Evolutionary conservation across 352 stramenopile genomes (phyloP).

Genomic region (Phytophthora tubulina): DNA sequence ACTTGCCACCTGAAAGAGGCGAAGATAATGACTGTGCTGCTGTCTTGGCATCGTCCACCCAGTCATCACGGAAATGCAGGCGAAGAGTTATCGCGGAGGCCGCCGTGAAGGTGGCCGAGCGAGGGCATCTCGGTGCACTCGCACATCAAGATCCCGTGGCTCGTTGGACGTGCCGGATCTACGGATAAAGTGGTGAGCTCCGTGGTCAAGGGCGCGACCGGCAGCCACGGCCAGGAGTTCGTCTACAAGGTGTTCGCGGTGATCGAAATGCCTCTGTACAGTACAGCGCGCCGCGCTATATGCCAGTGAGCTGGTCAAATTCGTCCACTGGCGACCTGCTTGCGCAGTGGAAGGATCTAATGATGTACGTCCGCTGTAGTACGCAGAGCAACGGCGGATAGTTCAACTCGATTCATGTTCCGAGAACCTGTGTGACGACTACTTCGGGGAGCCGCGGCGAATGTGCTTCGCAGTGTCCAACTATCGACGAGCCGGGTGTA

Average conservation of each 20-base stretch:
- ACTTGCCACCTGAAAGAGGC: slow-evolving; percentile 34
- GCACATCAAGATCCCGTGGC: slow-evolving; percentile 35
- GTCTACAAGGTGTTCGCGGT: slow-evolving; percentile 41
- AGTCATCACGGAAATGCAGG: slow-evolving; percentile 41
- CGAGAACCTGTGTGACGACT: too few relatives aligned
- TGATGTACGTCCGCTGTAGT: too few relatives aligned
- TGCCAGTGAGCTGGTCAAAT: slow-evolving; percentile 28
- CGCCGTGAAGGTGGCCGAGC: slow-evolving; percentile 20
- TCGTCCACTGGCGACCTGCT: too few relatives aligned
- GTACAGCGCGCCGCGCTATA: slow-evolving; percentile 32
- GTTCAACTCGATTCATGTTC: too few relatives aligned
- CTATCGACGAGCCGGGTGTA: too few relatives aligned
- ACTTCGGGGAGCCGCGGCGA: too few relatives aligned
- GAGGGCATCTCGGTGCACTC: slow-evolving; percentile 37
- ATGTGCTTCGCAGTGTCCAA: too few relatives aligned
- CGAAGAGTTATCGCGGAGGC: slow-evolving; percentile 39
- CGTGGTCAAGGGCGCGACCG: slow-evolving; percentile 33
- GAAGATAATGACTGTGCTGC: slow-evolving; percentile 42
- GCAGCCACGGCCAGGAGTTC: slow-evolving; percentile 29
- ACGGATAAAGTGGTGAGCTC: slow-evolving; percentile 38
- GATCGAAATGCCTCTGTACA: slow-evolving; percentile 13
- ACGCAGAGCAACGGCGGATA: too few relatives aligned
- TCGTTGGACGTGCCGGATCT: slow-evolving; percentile 36
- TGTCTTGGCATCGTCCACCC: slow-evolving; percentile 38
- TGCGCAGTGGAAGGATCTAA: too few relatives aligned